Evolutionary conservation across 768 basidiomycete genomes (phyloP).

Genomic region (Boletus coccyginus): DNA sequence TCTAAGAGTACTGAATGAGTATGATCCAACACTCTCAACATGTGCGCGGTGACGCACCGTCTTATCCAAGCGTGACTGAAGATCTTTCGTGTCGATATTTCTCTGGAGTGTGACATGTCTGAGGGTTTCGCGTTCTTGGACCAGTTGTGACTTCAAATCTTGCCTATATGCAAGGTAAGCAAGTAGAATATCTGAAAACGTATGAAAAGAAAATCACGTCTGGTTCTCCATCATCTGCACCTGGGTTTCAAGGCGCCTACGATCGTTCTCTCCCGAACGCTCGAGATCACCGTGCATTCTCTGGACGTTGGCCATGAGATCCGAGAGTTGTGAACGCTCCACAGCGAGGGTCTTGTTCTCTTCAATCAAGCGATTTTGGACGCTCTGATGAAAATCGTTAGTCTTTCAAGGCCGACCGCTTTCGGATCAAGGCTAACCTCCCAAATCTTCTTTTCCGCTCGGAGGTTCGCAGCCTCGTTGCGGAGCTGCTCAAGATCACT

Average conservation of each 20-base stretch:
- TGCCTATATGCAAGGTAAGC: slow-evolving; percentile 44
- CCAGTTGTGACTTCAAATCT: slow-evolving; percentile 67
- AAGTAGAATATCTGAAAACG: background rate
- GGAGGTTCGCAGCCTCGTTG: slow-evolving; percentile 82
- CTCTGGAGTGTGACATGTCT: slow-evolving; percentile 77
- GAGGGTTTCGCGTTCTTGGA: slow-evolving; percentile 69
- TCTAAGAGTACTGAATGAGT: slow-evolving; percentile 38
- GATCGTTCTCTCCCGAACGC: slow-evolving; percentile 78
- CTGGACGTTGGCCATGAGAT: slow-evolving; percentile 87
- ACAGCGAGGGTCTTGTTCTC: slow-evolving; percentile 79
- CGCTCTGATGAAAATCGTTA: slow-evolving; percentile 46
- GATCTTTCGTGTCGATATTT: slow-evolving; percentile 75
- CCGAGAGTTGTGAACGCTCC: slow-evolving; percentile 82
- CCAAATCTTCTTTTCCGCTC: slow-evolving; percentile 93
- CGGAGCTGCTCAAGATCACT: slow-evolving; percentile 71
- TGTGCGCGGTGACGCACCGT: slow-evolving; percentile 42
- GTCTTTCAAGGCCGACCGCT: background rate
- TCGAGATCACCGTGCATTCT: slow-evolving; percentile 89
- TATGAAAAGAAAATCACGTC: slow-evolving; percentile 46
- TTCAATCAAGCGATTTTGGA: slow-evolving; percentile 76
- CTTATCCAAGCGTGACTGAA: slow-evolving; percentile 70
- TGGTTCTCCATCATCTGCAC: slow-evolving; percentile 77
- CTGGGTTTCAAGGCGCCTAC: slow-evolving; percentile 76
- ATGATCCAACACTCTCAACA: background rate
- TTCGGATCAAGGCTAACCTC: slow-evolving; percentile 54